A percentile compares a stretch with the other conserved stretches of the same genome.
Evolutionary conservation across 2,329 filamentous ascomycete species (phyloP).

Genomic region (Drechslerella coelobrocha): DNA sequence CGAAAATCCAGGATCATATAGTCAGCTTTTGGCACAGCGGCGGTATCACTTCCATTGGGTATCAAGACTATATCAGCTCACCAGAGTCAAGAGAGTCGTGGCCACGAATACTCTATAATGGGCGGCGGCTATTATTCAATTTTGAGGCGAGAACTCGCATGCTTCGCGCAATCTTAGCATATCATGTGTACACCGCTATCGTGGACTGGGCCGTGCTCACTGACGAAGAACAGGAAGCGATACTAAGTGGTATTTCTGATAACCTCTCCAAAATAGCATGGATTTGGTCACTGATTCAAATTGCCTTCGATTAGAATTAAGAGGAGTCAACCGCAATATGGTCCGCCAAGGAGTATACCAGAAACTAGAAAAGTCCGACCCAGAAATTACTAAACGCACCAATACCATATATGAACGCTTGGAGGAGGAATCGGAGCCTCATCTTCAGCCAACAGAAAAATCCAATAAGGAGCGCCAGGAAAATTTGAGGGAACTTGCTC

Average conservation of each 20-base stretch:
- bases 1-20: conserved; percentile 26
- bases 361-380: background rate
- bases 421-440: conserved; percentile 15
- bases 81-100: conserved; percentile 3
- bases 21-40: conserved; percentile 26
- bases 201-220: conserved; percentile 23
- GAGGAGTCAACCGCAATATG: background rate
- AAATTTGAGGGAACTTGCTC: conserved; percentile 16
- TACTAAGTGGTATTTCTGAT: background rate
- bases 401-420: conserved; percentile 13
- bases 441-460: background rate
- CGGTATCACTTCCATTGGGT: conserved; percentile 16
- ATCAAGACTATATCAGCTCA: conserved; percentile 25
- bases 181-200: conserved; percentile 33
- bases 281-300: background rate
- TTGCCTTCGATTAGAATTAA: background rate
- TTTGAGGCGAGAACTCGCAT: conserved; percentile 18
- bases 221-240: background rate
- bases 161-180: conserved; percentile 28
- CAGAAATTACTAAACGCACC: background rate
- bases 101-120: conserved; percentile 12
- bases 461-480: conserved; percentile 1
- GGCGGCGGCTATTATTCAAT: conserved; percentile 16
- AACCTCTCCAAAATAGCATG: background rate
- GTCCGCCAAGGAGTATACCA: background rate